Evolutionary conservation across 78 protist species (phyloP).

Genomic region (Dictyostelium brefeldianum): DNA sequence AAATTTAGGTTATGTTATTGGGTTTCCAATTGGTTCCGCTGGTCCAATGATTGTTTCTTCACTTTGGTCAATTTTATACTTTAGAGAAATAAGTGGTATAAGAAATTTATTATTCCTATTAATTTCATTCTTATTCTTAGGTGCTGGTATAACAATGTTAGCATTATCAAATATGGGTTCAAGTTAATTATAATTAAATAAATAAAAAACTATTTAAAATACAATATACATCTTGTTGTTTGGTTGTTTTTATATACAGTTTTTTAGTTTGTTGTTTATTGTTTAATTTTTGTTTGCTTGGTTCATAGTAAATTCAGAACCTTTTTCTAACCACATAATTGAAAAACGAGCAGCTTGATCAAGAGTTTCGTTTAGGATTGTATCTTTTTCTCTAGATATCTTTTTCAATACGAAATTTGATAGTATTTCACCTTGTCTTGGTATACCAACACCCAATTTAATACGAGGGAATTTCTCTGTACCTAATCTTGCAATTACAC

Average conservation of each 20-base stretch:
- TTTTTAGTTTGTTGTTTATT: neutral
- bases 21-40: conserved; percentile 88
- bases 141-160: conserved; percentile 74
- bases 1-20: conserved; percentile 70
- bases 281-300: neutral
- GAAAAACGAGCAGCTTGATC: conserved; percentile 29
- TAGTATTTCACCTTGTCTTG: conserved; percentile 11
- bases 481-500: conserved; percentile 49
- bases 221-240: no score
- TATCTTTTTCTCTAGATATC: neutral
- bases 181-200: no score
- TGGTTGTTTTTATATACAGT: neutral
- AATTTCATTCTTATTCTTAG: conserved; percentile 59
- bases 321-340: conserved; percentile 54
- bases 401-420: conserved; percentile 22
- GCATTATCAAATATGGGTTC: conserved; percentile 26
- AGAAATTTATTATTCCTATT: conserved; percentile 79
- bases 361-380: neutral
- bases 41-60: conserved; percentile 90
- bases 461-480: conserved; percentile 24
- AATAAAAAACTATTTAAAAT: neutral
- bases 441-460: conserved; percentile 57
- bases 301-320: conserved; percentile 36
- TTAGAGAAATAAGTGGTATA: conserved; percentile 89
- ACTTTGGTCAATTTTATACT: conserved; percentile 84